These are phyloP conservation scores for Microcos paniculata DNA, from an alignment of 345 rosid species.

Conservation along the genomic window DNA sequence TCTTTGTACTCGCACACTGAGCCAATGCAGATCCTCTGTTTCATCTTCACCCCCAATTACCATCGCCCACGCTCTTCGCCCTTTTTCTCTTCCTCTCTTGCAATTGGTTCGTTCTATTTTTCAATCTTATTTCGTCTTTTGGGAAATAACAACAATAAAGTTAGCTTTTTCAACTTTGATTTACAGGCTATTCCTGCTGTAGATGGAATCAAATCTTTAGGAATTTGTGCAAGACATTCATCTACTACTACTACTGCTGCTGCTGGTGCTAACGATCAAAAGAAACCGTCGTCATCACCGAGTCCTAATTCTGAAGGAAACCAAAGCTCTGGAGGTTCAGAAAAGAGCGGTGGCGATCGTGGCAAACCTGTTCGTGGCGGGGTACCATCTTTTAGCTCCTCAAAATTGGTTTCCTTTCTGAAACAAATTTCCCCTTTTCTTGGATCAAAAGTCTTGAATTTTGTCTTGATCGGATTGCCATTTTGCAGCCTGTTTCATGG, in stretches of 20 bases:
- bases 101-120: constrained; percentile 39
- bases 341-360: constrained; percentile 41
- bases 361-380: constrained; percentile 92
- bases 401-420: background rate
- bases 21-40: constrained; percentile 20
- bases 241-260: constrained; percentile 30
- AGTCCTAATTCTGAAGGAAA: constrained; percentile 35
- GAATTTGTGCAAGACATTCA: constrained; percentile 36
- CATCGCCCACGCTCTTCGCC: constrained; percentile 19
- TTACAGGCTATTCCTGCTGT: constrained; percentile 34
- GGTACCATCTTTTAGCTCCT: constrained; percentile 39
- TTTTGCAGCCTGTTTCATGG: constrained; percentile 88
- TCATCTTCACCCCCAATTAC: constrained; percentile 27
- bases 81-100: constrained; percentile 25
- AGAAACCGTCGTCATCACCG: background rate
- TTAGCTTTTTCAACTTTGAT: background rate
- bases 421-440: background rate
- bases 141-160: too few relatives aligned
- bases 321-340: constrained; percentile 56
- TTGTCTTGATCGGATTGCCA: background rate
- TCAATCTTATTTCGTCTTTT: background rate
- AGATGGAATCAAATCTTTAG: constrained; percentile 28
- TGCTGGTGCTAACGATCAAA: constrained; percentile 25
- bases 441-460: background rate
- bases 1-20: constrained; percentile 17